These are phyloP conservation scores for Dichomitus squalens DNA, from an alignment of 1,284 basidiomycete species.

Conservation along the genomic window DNA sequence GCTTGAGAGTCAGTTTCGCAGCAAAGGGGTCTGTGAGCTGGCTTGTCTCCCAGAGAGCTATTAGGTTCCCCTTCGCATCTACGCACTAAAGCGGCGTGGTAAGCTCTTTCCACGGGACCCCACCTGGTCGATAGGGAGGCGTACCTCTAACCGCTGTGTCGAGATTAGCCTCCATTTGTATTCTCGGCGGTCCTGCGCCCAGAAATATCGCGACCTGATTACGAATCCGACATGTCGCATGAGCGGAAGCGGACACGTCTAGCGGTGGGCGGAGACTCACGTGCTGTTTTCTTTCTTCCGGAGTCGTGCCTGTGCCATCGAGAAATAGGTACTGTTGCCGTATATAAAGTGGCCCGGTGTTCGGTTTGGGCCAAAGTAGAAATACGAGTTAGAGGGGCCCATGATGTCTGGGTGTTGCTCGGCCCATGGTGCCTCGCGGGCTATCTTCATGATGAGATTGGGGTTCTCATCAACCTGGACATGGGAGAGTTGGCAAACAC, in stretches of 20 bases:
- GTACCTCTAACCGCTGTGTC: slow-evolving; percentile 65
- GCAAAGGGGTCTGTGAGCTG: slow-evolving; percentile 56
- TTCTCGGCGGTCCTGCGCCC: slow-evolving; percentile 61
- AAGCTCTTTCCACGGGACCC: background rate
- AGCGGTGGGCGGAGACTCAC: slow-evolving; percentile 42
- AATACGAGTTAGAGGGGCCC: slow-evolving; percentile 70
- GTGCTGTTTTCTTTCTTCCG: slow-evolving; percentile 60
- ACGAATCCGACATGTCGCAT: background rate
- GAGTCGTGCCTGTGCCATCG: slow-evolving; percentile 58
- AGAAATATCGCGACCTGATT: slow-evolving; percentile 69
- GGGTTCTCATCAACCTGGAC: slow-evolving; percentile 53
- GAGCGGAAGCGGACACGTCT: background rate
- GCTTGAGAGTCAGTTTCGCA: slow-evolving; percentile 59
- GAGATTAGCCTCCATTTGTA: slow-evolving; percentile 68
- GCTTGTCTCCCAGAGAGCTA: slow-evolving; percentile 67
- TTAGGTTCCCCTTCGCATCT: slow-evolving; percentile 51
- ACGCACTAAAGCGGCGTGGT: slow-evolving; percentile 46
- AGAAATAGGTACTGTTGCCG: slow-evolving; percentile 58
- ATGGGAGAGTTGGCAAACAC: background rate
- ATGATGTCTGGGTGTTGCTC: slow-evolving; percentile 64
- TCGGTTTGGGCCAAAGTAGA: slow-evolving; percentile 69
- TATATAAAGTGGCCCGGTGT: slow-evolving; percentile 66
- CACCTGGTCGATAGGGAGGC: slow-evolving; percentile 18
- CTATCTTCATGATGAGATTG: slow-evolving; percentile 62
- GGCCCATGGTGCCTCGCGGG: slow-evolving; percentile 64